These are phyloP conservation scores for Trypanosoma mega DNA, from an alignment of 208 protist genomes.

Conservation along the genomic window DNA sequence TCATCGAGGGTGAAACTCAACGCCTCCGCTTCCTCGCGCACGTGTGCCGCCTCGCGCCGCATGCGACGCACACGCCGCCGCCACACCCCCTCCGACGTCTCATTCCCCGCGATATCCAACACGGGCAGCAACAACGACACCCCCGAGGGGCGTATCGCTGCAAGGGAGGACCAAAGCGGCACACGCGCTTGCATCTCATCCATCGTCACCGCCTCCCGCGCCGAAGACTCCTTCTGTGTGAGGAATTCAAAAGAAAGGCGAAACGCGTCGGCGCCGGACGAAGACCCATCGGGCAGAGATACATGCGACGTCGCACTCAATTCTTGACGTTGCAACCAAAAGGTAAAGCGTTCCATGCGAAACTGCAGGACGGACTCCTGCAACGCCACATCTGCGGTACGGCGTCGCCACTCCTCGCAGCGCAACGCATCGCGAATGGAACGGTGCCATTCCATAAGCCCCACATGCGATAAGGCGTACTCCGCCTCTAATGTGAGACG, in stretches of 20 bases:
- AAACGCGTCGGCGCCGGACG: too few relatives aligned
- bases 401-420: not conserved
- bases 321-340: not conserved
- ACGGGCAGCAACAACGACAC: too few relatives aligned
- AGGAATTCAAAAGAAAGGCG: too few relatives aligned
- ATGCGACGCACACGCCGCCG: not conserved
- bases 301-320: too few relatives aligned
- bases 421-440: not conserved
- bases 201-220: conserved; percentile 8
- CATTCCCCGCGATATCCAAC: too few relatives aligned
- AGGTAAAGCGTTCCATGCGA: not conserved
- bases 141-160: too few relatives aligned
- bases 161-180: not conserved
- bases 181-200: conserved; percentile 8
- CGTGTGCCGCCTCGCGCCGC: not conserved
- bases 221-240: conserved; percentile 15
- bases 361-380: not conserved
- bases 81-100: too few relatives aligned
- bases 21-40: conserved; percentile 17
- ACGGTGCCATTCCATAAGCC: not conserved
- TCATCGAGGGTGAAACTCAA: conserved; percentile 15
- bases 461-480: too few relatives aligned
- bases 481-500: too few relatives aligned
- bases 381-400: not conserved
- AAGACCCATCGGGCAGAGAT: too few relatives aligned